Percentiles rank a stretch among this genome's conserved stretches.
Conservation (phyloP, 305 asterid genomes). For the Solanum chacoense region DNA sequence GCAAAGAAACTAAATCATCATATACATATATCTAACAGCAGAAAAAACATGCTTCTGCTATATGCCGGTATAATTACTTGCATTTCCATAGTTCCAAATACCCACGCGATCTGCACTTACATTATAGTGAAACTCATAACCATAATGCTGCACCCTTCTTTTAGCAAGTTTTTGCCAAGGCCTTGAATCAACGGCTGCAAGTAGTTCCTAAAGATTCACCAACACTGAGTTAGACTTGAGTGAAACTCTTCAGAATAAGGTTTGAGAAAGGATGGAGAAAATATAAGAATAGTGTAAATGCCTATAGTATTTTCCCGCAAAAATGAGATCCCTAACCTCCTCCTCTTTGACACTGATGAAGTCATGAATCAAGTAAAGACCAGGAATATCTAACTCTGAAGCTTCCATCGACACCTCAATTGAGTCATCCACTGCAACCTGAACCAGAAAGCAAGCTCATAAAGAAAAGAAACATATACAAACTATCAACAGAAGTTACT, state of each 20-base stretch:
- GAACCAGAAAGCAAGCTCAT: conserved; percentile 5
- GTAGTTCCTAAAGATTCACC: conserved; percentile 43
- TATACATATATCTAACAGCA: background rate
- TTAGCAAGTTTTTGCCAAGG: conserved; percentile 85
- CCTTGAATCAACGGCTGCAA: conserved; percentile 64
- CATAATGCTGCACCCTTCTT: conserved; percentile 92
- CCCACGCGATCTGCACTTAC: conserved; percentile 26
- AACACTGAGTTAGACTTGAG: background rate
- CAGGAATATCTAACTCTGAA: conserved; percentile 74
- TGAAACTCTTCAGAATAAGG: background rate
- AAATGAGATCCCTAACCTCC: conserved; percentile 51
- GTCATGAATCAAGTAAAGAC: conserved; percentile 60
- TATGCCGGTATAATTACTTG: background rate
- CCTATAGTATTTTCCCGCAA: conserved; percentile 10
- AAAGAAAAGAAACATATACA: background rate
- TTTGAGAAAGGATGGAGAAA: background rate
- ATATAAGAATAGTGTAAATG: conserved; percentile 1
- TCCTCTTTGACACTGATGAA: conserved; percentile 64
- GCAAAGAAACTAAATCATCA: background rate
- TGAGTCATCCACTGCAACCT: conserved; percentile 35
- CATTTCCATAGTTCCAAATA: background rate
- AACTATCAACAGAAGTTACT: background rate
- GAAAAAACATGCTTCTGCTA: background rate
- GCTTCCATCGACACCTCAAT: conserved; percentile 58
- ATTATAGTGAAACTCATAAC: conserved; percentile 78